A percentile compares a stretch with the other conserved stretches of the same genome.
Conservation (phyloP, 768 basidiomycete genomes). For the Wakefieldia striispora region DNA sequence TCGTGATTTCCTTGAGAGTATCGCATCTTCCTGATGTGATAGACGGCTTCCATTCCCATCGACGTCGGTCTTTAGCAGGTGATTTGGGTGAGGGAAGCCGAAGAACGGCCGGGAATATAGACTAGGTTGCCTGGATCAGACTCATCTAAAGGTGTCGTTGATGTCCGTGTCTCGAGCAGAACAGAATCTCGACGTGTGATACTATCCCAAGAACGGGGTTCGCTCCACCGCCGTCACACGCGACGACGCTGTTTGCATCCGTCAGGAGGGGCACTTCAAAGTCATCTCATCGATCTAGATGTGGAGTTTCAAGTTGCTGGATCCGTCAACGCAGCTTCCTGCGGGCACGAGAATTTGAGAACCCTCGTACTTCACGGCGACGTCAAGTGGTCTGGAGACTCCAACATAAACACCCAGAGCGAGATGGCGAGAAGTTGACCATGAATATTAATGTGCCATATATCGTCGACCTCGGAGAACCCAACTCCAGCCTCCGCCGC, state of each 20-base stretch:
- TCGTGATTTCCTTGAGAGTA: neutral
- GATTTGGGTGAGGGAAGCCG: conserved; percentile 3
- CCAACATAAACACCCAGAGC: neutral
- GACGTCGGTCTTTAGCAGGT: conserved; percentile 8
- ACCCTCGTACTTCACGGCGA: neutral
- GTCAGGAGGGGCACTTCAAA: neutral
- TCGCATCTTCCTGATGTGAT: neutral
- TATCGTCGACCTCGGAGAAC: conserved; percentile 15
- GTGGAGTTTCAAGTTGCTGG: conserved; percentile 4
- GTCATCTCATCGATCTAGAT: conserved; percentile 5
- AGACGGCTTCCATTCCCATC: conserved; percentile 12
- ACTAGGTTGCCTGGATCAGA: no score
- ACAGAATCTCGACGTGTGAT: neutral
- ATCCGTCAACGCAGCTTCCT: conserved; percentile 9
- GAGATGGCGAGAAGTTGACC: neutral
- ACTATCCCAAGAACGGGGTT: neutral
- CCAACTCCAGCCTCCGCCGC: neutral
- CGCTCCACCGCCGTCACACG: neutral
- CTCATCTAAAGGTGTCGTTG: neutral
- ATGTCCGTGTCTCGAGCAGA: neutral
- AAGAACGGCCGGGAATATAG: neutral
- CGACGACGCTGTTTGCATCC: neutral
- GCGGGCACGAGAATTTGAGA: neutral
- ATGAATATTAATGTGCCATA: conserved; percentile 1
- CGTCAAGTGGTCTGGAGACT: neutral